Conservation (phyloP, 257 asterid genomes). For the Cinchona pubescens region DNA sequence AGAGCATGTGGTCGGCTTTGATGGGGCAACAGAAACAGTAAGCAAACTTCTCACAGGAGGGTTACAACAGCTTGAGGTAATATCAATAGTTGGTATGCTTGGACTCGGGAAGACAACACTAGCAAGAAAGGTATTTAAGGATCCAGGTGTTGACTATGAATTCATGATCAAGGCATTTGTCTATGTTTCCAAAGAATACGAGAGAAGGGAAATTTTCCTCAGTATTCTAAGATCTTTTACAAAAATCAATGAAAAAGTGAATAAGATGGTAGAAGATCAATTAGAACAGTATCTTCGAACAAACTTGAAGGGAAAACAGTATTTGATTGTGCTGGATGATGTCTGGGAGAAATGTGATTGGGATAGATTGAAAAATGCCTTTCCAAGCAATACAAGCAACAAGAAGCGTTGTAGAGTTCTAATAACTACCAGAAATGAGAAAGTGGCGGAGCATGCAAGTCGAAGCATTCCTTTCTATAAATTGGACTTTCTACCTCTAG, state of each 20-base stretch:
- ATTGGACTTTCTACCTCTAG: background rate
- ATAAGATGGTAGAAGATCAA: constrained; percentile 36
- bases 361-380: constrained; percentile 4
- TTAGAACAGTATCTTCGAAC: constrained; percentile 35
- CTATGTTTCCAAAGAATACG: constrained; percentile 49
- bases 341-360: constrained; percentile 32
- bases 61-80: background rate
- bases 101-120: constrained; percentile 62
- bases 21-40: constrained; percentile 17
- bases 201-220: constrained; percentile 47
- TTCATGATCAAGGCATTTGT: constrained; percentile 52
- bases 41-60: constrained; percentile 11
- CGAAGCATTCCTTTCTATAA: background rate
- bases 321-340: constrained; percentile 57
- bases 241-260: constrained; percentile 28
- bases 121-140: constrained; percentile 52
- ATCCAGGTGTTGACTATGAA: constrained; percentile 33
- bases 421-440: background rate
- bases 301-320: constrained; percentile 36
- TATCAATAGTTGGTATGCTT: constrained; percentile 27
- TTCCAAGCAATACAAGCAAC: constrained; percentile 11
- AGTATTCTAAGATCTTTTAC: constrained; percentile 29
- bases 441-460: background rate
- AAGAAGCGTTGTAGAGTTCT: constrained; percentile 9
- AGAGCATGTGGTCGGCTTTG: constrained; percentile 28